A percentile compares a stretch with the other conserved stretches of the same genome.
Conservation (phyloP, 352 stramenopile genomes). For the Phytophthora sansomeana region DNA sequence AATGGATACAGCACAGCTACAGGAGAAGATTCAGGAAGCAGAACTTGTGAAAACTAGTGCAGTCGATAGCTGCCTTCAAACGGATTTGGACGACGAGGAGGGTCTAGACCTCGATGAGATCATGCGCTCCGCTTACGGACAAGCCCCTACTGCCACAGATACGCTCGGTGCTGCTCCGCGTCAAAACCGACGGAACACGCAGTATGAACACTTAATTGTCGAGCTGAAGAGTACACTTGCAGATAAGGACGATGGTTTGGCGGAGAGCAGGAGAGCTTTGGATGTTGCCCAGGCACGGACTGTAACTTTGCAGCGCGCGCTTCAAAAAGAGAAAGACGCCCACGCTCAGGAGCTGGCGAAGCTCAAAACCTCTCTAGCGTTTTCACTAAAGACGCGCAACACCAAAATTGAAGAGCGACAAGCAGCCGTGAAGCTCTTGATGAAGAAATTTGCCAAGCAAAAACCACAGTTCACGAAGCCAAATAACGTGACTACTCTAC, state of each 20-base stretch:
- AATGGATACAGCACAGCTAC: constrained; percentile 34
- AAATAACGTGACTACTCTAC: neutral
- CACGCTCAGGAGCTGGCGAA: constrained; percentile 49
- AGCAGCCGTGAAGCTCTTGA: constrained; percentile 49
- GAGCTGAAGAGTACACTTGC: constrained; percentile 65
- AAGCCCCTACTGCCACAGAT: neutral
- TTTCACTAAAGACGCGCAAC: constrained; percentile 56
- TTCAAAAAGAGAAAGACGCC: constrained; percentile 54
- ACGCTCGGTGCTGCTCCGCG: neutral
- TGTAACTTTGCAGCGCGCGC: constrained; percentile 40
- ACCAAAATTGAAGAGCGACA: constrained; percentile 69
- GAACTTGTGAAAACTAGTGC: constrained; percentile 41
- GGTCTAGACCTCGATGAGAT: constrained; percentile 58
- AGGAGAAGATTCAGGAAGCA: constrained; percentile 51
- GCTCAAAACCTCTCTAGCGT: constrained; percentile 52
- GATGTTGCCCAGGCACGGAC: constrained; percentile 47
- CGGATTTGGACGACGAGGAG: constrained; percentile 63
- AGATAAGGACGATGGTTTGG: constrained; percentile 52
- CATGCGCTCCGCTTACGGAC: constrained; percentile 36
- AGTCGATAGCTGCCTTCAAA: constrained; percentile 49
- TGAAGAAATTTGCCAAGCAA: constrained; percentile 47
- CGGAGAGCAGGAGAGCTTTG: constrained; percentile 42
- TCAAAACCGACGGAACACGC: constrained; percentile 39
- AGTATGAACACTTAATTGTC: constrained; percentile 76
- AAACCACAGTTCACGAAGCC: constrained; percentile 2